phyloP scores from a whole-genome alignment of 1,139 yeast species.

The Scheffersomyces insectosa region DNA sequence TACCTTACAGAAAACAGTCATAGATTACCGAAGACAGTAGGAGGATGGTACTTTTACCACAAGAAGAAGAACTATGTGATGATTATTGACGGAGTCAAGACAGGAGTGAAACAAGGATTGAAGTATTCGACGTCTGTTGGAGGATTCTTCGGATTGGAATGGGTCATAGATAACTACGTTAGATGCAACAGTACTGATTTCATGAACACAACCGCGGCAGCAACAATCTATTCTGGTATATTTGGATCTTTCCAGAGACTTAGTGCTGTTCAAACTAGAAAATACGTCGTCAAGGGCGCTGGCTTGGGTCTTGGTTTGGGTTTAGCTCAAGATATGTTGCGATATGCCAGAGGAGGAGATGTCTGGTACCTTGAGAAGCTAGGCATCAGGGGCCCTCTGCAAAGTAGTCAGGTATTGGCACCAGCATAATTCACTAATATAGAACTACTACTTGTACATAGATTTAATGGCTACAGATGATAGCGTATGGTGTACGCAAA shows the following conservation, averaged over 20 bases:
- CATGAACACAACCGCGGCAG: conserved; percentile 59
- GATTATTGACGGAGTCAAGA: conserved; percentile 51
- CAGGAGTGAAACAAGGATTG: conserved; percentile 43
- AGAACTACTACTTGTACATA: background rate
- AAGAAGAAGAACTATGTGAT: conserved; percentile 81
- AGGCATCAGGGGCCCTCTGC: conserved; percentile 18
- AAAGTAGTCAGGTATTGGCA: conserved; percentile 1
- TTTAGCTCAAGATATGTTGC: conserved; percentile 61
- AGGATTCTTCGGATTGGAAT: conserved; percentile 62
- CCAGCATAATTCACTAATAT: background rate
- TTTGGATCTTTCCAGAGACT: conserved; percentile 50
- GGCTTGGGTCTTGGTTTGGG: conserved; percentile 63
- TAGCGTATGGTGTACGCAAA: conserved; percentile 9
- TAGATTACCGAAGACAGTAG: conserved; percentile 72
- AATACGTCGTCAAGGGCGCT: conserved; percentile 54
- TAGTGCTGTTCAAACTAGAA: conserved; percentile 47
- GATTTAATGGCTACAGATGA: background rate
- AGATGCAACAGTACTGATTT: conserved; percentile 59
- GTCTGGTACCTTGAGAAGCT: conserved; percentile 58
- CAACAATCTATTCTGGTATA: conserved; percentile 50
- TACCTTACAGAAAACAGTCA: conserved; percentile 83
- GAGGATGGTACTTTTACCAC: conserved; percentile 90
- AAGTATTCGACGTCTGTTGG: conserved; percentile 52
- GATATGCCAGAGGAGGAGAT: conserved; percentile 57
- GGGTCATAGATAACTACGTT: conserved; percentile 48